Percentiles rank a stretch among this genome's conserved stretches.
These are phyloP conservation scores for Ustilago bromivora DNA, from an alignment of 1,284 basidiomycete genomes.

Conservation along the genomic window DNA sequence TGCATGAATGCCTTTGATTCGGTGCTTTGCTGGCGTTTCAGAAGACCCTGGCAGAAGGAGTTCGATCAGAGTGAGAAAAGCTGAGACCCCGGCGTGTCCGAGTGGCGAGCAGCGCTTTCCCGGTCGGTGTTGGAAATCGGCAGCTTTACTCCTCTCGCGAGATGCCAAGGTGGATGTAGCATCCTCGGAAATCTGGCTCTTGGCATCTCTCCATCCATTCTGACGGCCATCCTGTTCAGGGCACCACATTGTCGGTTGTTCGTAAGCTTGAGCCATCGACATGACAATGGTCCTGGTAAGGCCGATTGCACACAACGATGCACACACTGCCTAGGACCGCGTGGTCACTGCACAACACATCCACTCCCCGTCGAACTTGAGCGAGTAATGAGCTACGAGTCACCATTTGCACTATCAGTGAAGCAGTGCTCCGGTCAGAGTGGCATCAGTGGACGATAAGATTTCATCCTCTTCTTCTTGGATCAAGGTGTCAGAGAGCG, in stretches of 20 bases:
- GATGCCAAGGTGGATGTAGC: not conserved
- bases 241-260: not conserved
- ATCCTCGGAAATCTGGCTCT: not conserved
- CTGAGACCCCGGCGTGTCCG: conserved; percentile 12
- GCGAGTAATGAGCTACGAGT: not conserved
- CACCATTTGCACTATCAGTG: no score
- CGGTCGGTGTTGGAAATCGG: not conserved
- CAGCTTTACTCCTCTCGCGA: not conserved
- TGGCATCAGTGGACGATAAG: not conserved
- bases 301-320: not conserved
- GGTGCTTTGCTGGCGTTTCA: conserved; percentile 11
- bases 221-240: not conserved
- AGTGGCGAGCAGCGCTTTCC: not conserved
- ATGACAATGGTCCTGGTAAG: not conserved
- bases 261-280: not conserved
- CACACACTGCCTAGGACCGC: not conserved
- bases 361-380: not conserved
- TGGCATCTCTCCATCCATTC: not conserved
- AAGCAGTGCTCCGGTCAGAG: no score
- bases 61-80: not conserved
- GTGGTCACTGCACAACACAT: not conserved
- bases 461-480: not conserved
- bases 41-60: conserved; percentile 1
- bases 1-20: not conserved
- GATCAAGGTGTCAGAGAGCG: not conserved